These are phyloP conservation scores for Prunus campanulata DNA, from an alignment of 306 rosid species.

Conservation along the genomic window DNA sequence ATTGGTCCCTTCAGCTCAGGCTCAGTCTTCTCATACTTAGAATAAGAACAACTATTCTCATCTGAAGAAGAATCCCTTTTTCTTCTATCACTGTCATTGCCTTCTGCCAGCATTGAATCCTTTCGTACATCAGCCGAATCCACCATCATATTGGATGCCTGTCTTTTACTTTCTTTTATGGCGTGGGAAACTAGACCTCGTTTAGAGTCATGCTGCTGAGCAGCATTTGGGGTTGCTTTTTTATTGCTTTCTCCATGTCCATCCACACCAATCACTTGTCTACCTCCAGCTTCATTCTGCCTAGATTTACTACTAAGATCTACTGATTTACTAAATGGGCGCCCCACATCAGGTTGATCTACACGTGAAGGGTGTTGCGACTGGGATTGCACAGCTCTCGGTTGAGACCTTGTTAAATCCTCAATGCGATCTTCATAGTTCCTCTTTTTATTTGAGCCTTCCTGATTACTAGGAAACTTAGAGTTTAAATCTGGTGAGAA, in stretches of 20 bases:
- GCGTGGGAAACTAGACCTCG: slow-evolving; percentile 45
- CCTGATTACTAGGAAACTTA: slow-evolving; percentile 53
- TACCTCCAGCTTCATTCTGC: slow-evolving; percentile 47
- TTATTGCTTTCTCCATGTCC: slow-evolving; percentile 69
- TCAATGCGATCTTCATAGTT: slow-evolving; percentile 60
- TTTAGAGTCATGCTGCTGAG: slow-evolving; percentile 49
- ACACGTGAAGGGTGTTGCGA: slow-evolving; percentile 46
- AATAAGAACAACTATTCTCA: slow-evolving; percentile 93
- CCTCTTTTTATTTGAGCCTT: slow-evolving; percentile 46
- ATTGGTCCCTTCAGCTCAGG: slow-evolving; percentile 89
- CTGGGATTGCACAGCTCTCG: slow-evolving; percentile 52
- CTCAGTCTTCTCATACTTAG: slow-evolving; percentile 85
- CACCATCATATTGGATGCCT: slow-evolving; percentile 41
- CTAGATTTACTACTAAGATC: slow-evolving; percentile 52
- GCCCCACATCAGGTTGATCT: slow-evolving; percentile 53
- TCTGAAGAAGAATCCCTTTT: slow-evolving; percentile 96
- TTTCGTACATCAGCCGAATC: slow-evolving; percentile 60
- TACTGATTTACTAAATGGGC: slow-evolving; percentile 38
- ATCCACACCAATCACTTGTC: slow-evolving; percentile 55
- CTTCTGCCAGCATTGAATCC: slow-evolving; percentile 59
- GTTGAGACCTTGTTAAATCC: slow-evolving; percentile 56
- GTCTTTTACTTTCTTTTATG: slow-evolving; percentile 57
- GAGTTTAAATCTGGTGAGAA: slow-evolving; percentile 47
- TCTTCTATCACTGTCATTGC: slow-evolving; percentile 65
- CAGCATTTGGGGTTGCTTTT: slow-evolving; percentile 44